Percentiles rank a stretch among this genome's conserved stretches.
phyloP scores from a whole-genome alignment of 352 stramenopile species.

The Globisporangium recalcitrans region DNA sequence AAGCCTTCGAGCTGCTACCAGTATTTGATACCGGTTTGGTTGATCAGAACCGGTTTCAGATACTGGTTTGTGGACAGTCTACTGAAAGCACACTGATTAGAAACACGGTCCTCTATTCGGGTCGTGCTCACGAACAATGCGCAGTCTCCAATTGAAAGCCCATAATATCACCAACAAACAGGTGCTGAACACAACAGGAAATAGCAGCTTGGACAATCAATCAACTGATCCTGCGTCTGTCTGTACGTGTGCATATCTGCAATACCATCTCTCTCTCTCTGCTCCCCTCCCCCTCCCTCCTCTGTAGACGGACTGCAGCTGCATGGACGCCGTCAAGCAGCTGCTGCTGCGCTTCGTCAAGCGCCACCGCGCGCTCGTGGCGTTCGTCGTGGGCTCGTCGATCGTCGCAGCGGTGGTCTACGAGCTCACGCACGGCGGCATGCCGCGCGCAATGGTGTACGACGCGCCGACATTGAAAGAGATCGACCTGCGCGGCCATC shows the following conservation, averaged over 20 bases:
- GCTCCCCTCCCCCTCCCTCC: background rate
- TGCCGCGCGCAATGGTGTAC: constrained; percentile 30
- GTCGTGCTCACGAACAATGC: background rate
- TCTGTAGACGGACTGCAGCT: background rate
- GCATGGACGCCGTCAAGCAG: constrained; percentile 25
- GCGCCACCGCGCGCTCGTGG: constrained; percentile 34
- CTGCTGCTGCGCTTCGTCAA: constrained; percentile 28
- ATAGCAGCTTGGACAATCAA: no score
- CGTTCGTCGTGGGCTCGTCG: constrained; percentile 33
- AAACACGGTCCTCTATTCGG: background rate
- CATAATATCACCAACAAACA: no score
- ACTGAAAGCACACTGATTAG: background rate
- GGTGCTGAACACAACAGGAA: no score
- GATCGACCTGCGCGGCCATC: constrained; percentile 34
- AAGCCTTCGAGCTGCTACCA: no score
- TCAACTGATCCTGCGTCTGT: no score
- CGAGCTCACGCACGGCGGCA: constrained; percentile 46
- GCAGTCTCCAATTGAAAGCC: no score
- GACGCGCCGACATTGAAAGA: constrained; percentile 37
- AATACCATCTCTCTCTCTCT: background rate
- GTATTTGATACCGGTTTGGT: background rate
- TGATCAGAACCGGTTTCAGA: no score
- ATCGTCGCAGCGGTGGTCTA: constrained; percentile 51
- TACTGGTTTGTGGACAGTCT: no score
- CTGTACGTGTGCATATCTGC: background rate